Evolutionary conservation across 768 basidiomycete species (phyloP).

Genomic region (Lactarius vividus): DNA sequence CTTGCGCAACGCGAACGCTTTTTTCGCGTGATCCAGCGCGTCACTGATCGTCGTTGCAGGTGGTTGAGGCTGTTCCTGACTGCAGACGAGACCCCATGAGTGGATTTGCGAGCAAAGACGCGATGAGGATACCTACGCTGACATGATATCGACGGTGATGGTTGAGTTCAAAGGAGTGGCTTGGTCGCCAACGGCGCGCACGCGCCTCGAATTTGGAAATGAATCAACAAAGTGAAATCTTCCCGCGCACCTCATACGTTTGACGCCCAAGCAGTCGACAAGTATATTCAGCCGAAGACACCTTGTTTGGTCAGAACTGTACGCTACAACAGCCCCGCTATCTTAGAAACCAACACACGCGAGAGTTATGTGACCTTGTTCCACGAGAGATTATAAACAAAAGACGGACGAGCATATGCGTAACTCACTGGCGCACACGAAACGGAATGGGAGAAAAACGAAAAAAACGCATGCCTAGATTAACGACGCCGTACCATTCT

Average conservation of each 20-base stretch:
- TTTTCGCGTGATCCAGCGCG: slow-evolving; percentile 75
- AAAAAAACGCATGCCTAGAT: slow-evolving; percentile 38
- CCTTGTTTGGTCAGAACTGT: not conserved
- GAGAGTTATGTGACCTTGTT: not conserved
- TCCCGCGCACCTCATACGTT: slow-evolving; percentile 1
- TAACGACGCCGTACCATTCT: slow-evolving; percentile 46
- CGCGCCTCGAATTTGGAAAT: not conserved
- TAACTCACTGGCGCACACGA: not conserved
- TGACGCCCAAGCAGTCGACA: not conserved
- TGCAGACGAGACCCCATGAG: not conserved
- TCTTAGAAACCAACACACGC: not conserved
- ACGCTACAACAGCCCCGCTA: not conserved
- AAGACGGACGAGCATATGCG: not conserved
- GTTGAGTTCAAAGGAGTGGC: not conserved
- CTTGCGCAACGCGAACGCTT: slow-evolving; percentile 83
- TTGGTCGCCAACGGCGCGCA: not conserved
- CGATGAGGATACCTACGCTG: slow-evolving; percentile 17
- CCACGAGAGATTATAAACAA: not conserved
- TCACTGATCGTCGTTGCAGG: slow-evolving; percentile 46
- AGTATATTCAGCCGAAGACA: not conserved
- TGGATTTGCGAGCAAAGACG: not conserved
- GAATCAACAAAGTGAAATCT: slow-evolving; percentile 9
- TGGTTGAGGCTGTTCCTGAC: slow-evolving; percentile 4
- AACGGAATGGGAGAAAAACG: not conserved
- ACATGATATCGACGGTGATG: slow-evolving; percentile 1